Base-by-base conservation (phyloP, 495 filamentous ascomycete genomes). In the Neurospora sp. region DNA sequence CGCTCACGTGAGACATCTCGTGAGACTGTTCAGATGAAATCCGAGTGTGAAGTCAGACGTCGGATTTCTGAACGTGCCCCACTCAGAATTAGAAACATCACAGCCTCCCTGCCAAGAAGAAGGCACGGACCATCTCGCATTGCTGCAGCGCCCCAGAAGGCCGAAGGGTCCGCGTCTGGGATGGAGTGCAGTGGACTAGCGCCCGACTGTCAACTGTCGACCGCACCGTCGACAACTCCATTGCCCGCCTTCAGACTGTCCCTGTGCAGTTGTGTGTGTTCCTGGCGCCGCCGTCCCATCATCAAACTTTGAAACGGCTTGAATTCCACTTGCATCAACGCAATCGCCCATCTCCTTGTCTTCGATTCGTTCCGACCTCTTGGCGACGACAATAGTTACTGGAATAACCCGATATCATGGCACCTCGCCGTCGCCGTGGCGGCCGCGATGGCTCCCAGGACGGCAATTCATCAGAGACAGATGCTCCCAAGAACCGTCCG, bases 351-450 rank as follows among this genome's bases (percentile, higher is more conserved):
- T 65, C 27, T 65, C 12, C 53, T 10, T 27, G 53, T 35, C 14
- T 65, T 65, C 27, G 12, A 65, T 9, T 65, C 22, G 16, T 35
- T 2, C 16, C 53, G 14, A 65, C 14, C 53, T 18, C 12, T 65
- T 65, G 8, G 53, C 53, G 53, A 35, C 53, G 6, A 35, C 53
- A 18, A 14, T 9, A 31, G 53, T 35, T 4, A 35, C 53, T 35
- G 7, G 27, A 74, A 35, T 31, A 44, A 74, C 69, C 42, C 68
- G 37, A 18, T 72, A 76, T 71, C 75, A 80, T 80, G 79, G 79
- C 79, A 74, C 78, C 78, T 69, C 78, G 79, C 40, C 79, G 78
- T 74, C 79, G 79, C 70, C 75, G 79, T 69, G 79, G 78, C 76
- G 79, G 75, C 70, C 20, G 12, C 39, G 76, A 76, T 71, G 46